Evolutionary conservation across 2,329 filamentous ascomycete genomes (phyloP).

Genomic region (Aureobasidium sp.): DNA sequence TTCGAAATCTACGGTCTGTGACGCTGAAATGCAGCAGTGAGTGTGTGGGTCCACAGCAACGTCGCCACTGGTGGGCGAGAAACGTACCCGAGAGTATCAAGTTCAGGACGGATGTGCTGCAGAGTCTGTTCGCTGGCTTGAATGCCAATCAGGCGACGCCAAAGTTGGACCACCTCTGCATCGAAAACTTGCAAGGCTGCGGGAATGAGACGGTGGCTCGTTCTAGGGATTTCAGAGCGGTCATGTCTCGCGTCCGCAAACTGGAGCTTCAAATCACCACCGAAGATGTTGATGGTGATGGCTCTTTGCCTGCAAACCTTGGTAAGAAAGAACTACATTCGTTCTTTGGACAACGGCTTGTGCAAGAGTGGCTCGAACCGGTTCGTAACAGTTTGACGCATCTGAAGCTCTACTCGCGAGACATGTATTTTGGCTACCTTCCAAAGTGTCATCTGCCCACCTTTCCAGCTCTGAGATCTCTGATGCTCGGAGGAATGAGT

Average conservation of each 20-base stretch:
- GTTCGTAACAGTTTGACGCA: constrained; percentile 21
- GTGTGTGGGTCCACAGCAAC: constrained; percentile 2
- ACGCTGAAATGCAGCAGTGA: neutral
- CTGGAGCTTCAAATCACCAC: constrained; percentile 20
- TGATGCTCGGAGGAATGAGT: constrained; percentile 34
- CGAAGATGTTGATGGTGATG: constrained; percentile 15
- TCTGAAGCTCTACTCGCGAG: constrained; percentile 31
- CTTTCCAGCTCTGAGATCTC: constrained; percentile 33
- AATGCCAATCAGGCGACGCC: neutral
- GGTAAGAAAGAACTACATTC: constrained; percentile 14
- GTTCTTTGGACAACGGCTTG: constrained; percentile 19
- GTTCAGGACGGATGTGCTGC: constrained; percentile 7
- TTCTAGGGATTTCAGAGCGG: constrained; percentile 15
- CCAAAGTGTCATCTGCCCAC: constrained; percentile 30
- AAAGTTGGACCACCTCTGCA: constrained; percentile 16
- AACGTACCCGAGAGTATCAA: constrained; percentile 7
- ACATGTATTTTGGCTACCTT: constrained; percentile 33
- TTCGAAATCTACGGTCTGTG: constrained; percentile 6
- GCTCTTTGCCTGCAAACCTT: constrained; percentile 16
- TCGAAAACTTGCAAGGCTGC: constrained; percentile 22
- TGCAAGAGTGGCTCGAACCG: constrained; percentile 20
- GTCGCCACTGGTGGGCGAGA: constrained; percentile 10
- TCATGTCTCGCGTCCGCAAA: constrained; percentile 16
- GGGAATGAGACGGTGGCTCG: constrained; percentile 11
- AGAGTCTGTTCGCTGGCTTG: constrained; percentile 8